Percentiles rank a stretch among this genome's conserved stretches.
Evolutionary conservation across 371 early-diverging fungal species (phyloP).

Genomic region (Apophysomyces variabilis): DNA sequence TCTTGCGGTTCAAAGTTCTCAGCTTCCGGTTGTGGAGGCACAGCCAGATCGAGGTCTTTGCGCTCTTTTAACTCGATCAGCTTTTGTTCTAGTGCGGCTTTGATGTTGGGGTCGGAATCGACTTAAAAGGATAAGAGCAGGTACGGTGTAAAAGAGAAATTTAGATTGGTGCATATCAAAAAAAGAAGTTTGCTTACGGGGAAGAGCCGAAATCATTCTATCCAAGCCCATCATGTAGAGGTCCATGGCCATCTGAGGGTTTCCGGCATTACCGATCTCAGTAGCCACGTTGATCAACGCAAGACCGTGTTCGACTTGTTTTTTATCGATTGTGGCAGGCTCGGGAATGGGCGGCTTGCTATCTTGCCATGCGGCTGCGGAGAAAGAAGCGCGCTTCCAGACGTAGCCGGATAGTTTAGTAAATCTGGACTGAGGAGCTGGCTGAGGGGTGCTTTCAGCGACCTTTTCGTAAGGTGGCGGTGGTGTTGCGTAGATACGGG

Average conservation of each 20-base stretch:
- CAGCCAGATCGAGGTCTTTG: slow-evolving; percentile 22
- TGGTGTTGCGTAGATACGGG: slow-evolving; percentile 30
- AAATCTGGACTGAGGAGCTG: slow-evolving; percentile 12
- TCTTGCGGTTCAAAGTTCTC: slow-evolving; percentile 11
- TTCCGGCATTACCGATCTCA: slow-evolving; percentile 49
- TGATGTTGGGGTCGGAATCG: slow-evolving; percentile 49
- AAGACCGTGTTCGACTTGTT: slow-evolving; percentile 50
- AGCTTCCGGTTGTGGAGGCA: slow-evolving; percentile 15
- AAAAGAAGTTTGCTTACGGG: slow-evolving; percentile 36
- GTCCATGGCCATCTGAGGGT: slow-evolving; percentile 52
- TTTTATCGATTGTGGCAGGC: slow-evolving; percentile 34
- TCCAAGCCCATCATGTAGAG: slow-evolving; percentile 57
- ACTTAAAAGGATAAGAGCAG: slow-evolving; percentile 29
- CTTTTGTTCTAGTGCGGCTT: slow-evolving; percentile 43
- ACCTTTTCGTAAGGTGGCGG: slow-evolving; percentile 45
- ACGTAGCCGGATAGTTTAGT: slow-evolving; percentile 21
- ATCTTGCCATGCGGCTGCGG: slow-evolving; percentile 16
- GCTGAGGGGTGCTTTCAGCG: slow-evolving; percentile 4
- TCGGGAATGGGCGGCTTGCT: slow-evolving; percentile 10
- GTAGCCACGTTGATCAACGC: slow-evolving; percentile 51
- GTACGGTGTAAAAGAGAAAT: background rate
- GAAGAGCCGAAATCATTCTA: slow-evolving; percentile 53
- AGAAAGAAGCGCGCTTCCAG: slow-evolving; percentile 36
- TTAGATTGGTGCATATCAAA: background rate
- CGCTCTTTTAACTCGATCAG: slow-evolving; percentile 30